These are phyloP conservation scores for Camelina hispida DNA, from an alignment of 345 rosid genomes.

Conservation along the genomic window DNA sequence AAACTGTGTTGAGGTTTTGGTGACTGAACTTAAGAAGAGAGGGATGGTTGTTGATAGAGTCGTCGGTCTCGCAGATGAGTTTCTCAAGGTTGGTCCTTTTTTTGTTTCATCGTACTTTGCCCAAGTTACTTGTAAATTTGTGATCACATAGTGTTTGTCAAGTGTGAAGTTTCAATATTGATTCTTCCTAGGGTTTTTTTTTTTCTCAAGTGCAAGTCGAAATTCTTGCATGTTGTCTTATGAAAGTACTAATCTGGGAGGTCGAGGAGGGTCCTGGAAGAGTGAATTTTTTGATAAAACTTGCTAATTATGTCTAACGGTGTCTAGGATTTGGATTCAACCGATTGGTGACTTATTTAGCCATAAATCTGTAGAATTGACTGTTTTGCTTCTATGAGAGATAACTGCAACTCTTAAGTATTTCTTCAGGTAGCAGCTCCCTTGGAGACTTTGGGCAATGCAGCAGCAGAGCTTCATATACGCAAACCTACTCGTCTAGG, in stretches of 20 bases:
- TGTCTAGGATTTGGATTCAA: constrained; percentile 10
- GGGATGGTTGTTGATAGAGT: constrained; percentile 72
- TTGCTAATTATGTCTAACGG: constrained; percentile 7
- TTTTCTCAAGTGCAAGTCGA: neutral
- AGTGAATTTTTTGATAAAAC: constrained; percentile 2
- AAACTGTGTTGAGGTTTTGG: constrained; percentile 74
- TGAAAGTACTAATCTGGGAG: neutral
- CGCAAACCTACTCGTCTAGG: constrained; percentile 86
- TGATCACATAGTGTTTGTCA: neutral
- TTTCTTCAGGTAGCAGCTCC: constrained; percentile 77
- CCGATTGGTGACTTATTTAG: neutral
- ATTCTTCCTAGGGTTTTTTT: neutral
- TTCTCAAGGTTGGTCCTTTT: constrained; percentile 61
- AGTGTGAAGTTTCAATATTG: neutral
- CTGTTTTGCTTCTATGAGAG: constrained; percentile 2
- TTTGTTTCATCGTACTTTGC: neutral
- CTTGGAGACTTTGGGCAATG: constrained; percentile 62
- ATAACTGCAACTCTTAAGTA: constrained; percentile 13
- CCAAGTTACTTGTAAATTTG: constrained; percentile 16
- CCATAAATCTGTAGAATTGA: neutral
- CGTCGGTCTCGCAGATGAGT: constrained; percentile 75
- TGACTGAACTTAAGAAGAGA: constrained; percentile 57
- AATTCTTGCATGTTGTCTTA: neutral
- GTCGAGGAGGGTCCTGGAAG: neutral
- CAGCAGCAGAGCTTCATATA: constrained; percentile 78